Evolutionary conservation across 148 eudicot genomes (phyloP).

Genomic region (Chenopodium quinoa): DNA sequence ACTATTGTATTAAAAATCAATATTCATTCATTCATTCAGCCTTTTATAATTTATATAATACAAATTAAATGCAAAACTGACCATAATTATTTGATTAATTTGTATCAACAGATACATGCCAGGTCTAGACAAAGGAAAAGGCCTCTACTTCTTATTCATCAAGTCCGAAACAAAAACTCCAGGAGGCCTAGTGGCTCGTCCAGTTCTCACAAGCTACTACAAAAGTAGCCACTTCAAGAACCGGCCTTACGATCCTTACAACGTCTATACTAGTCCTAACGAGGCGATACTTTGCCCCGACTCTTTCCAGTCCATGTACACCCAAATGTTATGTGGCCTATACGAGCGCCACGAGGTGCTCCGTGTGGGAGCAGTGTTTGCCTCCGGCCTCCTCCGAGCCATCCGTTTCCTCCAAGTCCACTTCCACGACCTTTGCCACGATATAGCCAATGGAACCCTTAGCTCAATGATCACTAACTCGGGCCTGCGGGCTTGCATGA

Average conservation of each 20-base stretch:
- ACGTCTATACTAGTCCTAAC: constrained; percentile 63
- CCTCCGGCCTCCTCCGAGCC: constrained; percentile 83
- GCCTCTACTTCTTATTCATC: constrained; percentile 57
- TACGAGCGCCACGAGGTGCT: constrained; percentile 50
- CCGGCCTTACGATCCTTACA: constrained; percentile 62
- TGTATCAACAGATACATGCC: constrained; percentile 29
- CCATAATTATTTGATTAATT: too few species aligned
- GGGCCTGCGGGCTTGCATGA: constrained; percentile 40
- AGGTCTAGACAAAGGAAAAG: constrained; percentile 70
- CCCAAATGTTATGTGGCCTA: constrained; percentile 86
- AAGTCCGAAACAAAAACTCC: constrained; percentile 77
- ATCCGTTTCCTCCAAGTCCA: constrained; percentile 61
- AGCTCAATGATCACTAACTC: constrained; percentile 50
- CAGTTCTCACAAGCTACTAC: constrained; percentile 78
- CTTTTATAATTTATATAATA: too few species aligned
- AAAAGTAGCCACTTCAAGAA: constrained; percentile 61
- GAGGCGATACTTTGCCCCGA: constrained; percentile 71
- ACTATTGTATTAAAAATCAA: too few species aligned
- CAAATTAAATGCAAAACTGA: too few species aligned
- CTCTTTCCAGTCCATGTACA: constrained; percentile 83
- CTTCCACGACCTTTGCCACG: constrained; percentile 47
- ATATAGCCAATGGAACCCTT: constrained; percentile 47
- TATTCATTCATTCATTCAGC: too few species aligned
- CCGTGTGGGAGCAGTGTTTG: constrained; percentile 74
- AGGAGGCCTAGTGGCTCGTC: constrained; percentile 72